phyloP scores from a whole-genome alignment of 805 yeast species.

The Zygoascus bituminiphila region DNA sequence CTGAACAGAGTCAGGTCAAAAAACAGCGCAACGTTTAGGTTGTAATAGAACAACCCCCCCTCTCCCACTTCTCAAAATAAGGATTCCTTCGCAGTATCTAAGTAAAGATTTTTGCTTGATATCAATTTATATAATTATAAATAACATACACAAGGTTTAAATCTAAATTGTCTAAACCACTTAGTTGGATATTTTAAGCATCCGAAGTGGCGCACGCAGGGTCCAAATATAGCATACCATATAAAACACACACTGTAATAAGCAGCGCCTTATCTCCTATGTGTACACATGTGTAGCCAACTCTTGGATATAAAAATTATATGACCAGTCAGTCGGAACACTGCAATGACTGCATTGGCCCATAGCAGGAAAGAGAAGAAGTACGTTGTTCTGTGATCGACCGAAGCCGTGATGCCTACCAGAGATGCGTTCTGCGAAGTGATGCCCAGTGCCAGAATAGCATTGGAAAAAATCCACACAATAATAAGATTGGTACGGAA shows the following conservation, averaged over 20 bases:
- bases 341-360: conserved; percentile 54
- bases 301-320: conserved; percentile 35
- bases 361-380: conserved; percentile 45
- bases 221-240: no score
- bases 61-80: no score
- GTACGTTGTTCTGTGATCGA: conserved; percentile 30
- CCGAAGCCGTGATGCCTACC: conserved; percentile 32
- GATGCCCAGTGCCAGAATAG: conserved; percentile 30
- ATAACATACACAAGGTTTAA: neutral
- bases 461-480: conserved; percentile 34
- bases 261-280: conserved; percentile 13
- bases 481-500: conserved; percentile 35
- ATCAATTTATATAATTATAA: no score
- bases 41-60: no score
- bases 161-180: neutral
- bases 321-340: conserved; percentile 50
- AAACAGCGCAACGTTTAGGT: neutral
- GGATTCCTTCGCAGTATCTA: no score
- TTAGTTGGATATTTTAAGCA: neutral
- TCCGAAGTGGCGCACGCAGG: neutral
- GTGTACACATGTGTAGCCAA: conserved; percentile 13
- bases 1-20: neutral
- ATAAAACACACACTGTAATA: neutral
- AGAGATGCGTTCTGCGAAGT: conserved; percentile 30
- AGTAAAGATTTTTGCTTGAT: no score